Conservation (phyloP, 305 asterid genomes). For the Euphrasia arctica region DNA sequence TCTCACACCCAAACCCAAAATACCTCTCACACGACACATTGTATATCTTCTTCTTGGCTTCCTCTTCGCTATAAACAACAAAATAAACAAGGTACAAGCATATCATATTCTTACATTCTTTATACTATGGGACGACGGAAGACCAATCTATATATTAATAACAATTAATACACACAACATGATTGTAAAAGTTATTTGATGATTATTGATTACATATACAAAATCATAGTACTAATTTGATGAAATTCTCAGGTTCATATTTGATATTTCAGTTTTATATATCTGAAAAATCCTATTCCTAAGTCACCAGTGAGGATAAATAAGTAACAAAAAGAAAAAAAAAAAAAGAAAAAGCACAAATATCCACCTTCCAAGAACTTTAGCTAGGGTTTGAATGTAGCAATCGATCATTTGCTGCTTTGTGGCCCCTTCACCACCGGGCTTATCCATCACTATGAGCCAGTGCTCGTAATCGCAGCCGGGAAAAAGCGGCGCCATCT, state of each 20-base stretch:
- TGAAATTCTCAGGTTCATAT: not conserved
- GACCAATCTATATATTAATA: no score
- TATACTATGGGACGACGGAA: no score
- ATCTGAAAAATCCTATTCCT: no score
- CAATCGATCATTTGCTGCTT: constrained; percentile 95
- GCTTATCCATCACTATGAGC: constrained; percentile 97
- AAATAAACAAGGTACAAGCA: not conserved
- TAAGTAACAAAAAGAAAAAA: no score
- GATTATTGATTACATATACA: no score
- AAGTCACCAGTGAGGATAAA: not conserved
- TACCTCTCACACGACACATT: constrained; percentile 91
- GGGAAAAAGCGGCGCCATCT: constrained; percentile 95
- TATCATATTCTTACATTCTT: no score
- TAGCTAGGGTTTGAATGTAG: constrained; percentile 74
- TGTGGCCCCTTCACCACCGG: constrained; percentile 93
- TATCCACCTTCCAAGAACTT: constrained; percentile 71
- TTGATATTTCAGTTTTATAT: not conserved
- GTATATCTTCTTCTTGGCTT: constrained; percentile 87
- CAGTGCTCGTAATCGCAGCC: constrained; percentile 96
- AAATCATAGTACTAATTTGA: not conserved
- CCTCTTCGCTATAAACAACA: constrained; percentile 64
- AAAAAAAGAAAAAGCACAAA: not conserved
- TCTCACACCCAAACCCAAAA: constrained; percentile 93
- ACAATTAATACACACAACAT: no score
- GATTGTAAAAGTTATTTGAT: no score